phyloP scores from a whole-genome alignment of 2,329 filamentous ascomycete species.

The Falciphora oryzae region DNA sequence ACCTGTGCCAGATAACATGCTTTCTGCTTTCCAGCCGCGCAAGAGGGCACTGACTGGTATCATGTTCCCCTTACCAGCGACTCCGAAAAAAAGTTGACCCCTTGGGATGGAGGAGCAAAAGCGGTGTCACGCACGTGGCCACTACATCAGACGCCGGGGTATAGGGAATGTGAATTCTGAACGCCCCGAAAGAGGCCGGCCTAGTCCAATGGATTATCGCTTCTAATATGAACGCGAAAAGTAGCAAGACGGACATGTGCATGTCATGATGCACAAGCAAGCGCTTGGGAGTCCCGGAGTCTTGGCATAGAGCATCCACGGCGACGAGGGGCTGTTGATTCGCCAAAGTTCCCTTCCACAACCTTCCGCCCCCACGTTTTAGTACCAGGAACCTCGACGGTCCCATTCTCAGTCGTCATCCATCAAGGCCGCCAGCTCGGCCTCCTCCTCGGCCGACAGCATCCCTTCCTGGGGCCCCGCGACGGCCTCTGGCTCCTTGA shows the following conservation, averaged over 20 bases:
- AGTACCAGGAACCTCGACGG: neutral
- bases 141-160: neutral
- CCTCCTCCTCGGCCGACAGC: conserved; percentile 82
- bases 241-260: neutral
- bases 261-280: neutral
- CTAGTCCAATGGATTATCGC: neutral
- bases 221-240: too few species aligned
- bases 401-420: conserved; percentile 51
- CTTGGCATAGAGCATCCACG: conserved; percentile 19
- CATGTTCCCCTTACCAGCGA: too few species aligned
- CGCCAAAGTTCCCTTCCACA: neutral
- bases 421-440: conserved; percentile 88
- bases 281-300: too few species aligned
- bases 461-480: conserved; percentile 41
- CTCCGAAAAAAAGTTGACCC: neutral
- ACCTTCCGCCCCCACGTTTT: neutral
- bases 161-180: neutral
- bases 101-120: neutral
- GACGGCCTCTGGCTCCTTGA: conserved; percentile 40
- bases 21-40: neutral
- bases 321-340: neutral
- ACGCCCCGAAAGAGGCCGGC: neutral
- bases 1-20: neutral
- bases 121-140: neutral
- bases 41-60: neutral